These are phyloP conservation scores for Phytophthora macrochlamydospora DNA, from an alignment of 352 stramenopile genomes.

Conservation along the genomic window DNA sequence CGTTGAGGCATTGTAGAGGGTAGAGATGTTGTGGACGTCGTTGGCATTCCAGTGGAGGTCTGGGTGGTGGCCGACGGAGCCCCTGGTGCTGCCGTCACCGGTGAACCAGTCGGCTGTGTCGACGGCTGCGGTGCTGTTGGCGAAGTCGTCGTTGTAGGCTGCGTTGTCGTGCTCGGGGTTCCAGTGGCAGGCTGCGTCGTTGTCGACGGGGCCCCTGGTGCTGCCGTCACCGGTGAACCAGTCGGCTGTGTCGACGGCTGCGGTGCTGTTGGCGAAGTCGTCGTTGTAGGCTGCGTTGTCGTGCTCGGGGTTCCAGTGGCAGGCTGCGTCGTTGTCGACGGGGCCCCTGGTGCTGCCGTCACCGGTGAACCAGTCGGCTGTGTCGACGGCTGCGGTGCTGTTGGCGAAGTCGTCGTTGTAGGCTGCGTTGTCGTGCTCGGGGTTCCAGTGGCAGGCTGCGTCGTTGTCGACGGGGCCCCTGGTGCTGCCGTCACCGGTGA, in stretches of 20 bases:
- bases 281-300: conserved; percentile 1
- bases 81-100: background rate
- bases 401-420: background rate
- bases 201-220: background rate
- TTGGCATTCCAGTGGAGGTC: conserved; percentile 1
- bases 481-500: background rate
- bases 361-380: background rate
- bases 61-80: background rate
- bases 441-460: background rate
- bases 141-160: background rate
- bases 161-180: background rate
- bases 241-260: background rate
- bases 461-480: background rate
- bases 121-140: conserved; percentile 1
- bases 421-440: background rate
- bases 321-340: background rate
- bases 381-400: background rate
- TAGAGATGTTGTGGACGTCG: background rate
- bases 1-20: background rate
- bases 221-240: too few species aligned
- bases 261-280: background rate
- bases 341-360: background rate
- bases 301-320: background rate
- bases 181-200: background rate
- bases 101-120: conserved; percentile 1